phyloP scores from a whole-genome alignment of 1,284 basidiomycete genomes.

The Laetiporus sulphureus region DNA sequence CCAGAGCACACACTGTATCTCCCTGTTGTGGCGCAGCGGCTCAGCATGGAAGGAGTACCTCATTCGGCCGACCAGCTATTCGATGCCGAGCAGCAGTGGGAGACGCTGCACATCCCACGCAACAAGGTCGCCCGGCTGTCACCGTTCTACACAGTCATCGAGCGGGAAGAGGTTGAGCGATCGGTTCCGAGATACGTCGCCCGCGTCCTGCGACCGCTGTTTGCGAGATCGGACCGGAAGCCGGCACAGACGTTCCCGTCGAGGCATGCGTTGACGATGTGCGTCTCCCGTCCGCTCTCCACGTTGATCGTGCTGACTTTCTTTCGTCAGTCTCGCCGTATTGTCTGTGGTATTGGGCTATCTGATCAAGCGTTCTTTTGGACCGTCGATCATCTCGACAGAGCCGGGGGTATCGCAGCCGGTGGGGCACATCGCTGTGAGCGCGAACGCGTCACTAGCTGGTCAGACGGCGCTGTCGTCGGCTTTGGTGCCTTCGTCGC shows the following conservation, averaged over 20 bases:
- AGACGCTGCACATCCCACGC: slow-evolving; percentile 36
- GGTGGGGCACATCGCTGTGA: too few relatives aligned
- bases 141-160: slow-evolving; percentile 33
- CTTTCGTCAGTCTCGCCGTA: slow-evolving; percentile 48
- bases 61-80: slow-evolving; percentile 26
- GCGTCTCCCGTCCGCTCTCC: slow-evolving; percentile 22
- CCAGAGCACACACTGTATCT: slow-evolving; percentile 53
- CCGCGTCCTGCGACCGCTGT: slow-evolving; percentile 40
- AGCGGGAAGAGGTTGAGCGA: slow-evolving; percentile 36
- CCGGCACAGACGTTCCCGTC: slow-evolving; percentile 24
- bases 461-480: slow-evolving; percentile 25
- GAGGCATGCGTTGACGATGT: slow-evolving; percentile 59
- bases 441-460: too few relatives aligned
- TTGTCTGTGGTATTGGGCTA: slow-evolving; percentile 63
- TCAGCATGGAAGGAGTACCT: slow-evolving; percentile 25
- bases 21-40: slow-evolving; percentile 42
- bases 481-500: slow-evolving; percentile 35
- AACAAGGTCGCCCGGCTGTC: slow-evolving; percentile 34
- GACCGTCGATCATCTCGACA: slow-evolving; percentile 8
- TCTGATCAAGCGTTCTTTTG: slow-evolving; percentile 47
- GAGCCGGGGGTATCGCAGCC: slow-evolving; percentile 7
- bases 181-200: slow-evolving; percentile 37
- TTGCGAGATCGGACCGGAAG: slow-evolving; percentile 20
- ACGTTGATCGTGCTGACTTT: slow-evolving; percentile 9
- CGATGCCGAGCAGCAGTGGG: slow-evolving; percentile 42